These are phyloP conservation scores for Ophiostoma australiae DNA, from an alignment of 2,329 filamentous ascomycete species.

Conservation along the genomic window DNA sequence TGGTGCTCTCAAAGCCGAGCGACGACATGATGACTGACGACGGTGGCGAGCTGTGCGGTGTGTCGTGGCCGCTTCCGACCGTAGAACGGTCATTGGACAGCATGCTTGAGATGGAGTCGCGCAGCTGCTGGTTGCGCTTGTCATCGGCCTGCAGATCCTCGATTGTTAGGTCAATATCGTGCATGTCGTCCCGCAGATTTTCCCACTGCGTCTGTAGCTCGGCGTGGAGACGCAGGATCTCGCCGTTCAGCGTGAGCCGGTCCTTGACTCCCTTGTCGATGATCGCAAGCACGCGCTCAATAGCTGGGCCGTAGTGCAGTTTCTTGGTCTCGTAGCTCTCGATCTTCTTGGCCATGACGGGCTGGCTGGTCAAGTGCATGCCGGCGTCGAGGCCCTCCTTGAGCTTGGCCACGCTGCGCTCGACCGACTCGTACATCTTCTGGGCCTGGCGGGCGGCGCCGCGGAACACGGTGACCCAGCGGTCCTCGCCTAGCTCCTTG, in stretches of 20 bases:
- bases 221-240: conserved; percentile 78
- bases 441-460: conserved; percentile 87
- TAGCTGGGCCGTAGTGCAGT: conserved; percentile 86
- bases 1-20: conserved; percentile 41
- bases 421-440: conserved; percentile 95
- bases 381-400: conserved; percentile 72
- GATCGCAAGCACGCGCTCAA: conserved; percentile 83
- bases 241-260: conserved; percentile 91
- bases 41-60: conserved; percentile 62
- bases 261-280: conserved; percentile 95
- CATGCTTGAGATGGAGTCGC: conserved; percentile 91
- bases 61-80: conserved; percentile 63
- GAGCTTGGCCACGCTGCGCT: conserved; percentile 77
- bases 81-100: conserved; percentile 75
- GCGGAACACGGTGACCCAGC: conserved; percentile 93
- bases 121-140: conserved; percentile 63
- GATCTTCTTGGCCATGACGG: conserved; percentile 71
- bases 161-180: conserved; percentile 67
- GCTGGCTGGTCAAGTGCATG: conserved; percentile 66
- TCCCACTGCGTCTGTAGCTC: conserved; percentile 83
- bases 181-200: conserved; percentile 68
- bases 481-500: conserved; percentile 88
- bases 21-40: conserved; percentile 58
- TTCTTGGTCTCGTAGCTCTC: conserved; percentile 95
- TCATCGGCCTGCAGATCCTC: conserved; percentile 64